Base-by-base conservation (phyloP, 192 early-diverging fungal genomes). In the Podila minutissima region DNA sequence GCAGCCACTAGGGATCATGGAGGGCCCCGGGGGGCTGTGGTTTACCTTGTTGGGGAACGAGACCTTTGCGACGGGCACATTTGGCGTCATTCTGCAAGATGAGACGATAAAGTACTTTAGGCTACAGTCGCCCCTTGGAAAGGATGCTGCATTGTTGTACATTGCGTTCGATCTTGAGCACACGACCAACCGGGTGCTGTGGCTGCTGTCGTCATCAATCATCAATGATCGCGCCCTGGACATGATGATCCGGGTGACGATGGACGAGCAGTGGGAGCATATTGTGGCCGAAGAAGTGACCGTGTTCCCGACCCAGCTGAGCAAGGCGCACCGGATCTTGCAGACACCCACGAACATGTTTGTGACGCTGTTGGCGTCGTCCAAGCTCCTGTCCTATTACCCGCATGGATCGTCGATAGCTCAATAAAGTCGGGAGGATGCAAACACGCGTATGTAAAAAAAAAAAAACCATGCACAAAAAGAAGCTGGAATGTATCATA, bases 191-290 rank as follows among this genome's bases (percentile, higher is more conserved):
- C 41, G 62, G 37, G 28, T 24, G 1, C 68, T 75, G 31, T 75
- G 74, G 74, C 67, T 75, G 4, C 32, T 76, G 26, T 69, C 74
- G 8, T 76, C 74, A 1, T 76, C 74, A 26, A 62, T 76, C 19
- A 57, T 76, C 61, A 70, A 76, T 24, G 22, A 15, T 32, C 37
- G n/a, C n/a, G 74, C 74, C 17, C 37, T 76, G 28, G 51, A 76
- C 17, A 66, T 60, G 68, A 35, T 76, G 26, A 70, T 76, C 67
- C 64, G 61, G 62, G 67, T 70, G 4, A 60, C 62, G 0, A 70
- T 76, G 32, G 60, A 70, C 19, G 53, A 58, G 2, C 15, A 70
- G 64, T 62, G 46, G 22, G 5, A 35, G n/a, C 20, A 37, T 37
- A 76, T 76, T 38, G 5, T 51, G 26, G 35, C 13, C 20, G 74